phyloP scores from a whole-genome alignment of 1,284 basidiomycete species.

The Trametes polyzona region DNA sequence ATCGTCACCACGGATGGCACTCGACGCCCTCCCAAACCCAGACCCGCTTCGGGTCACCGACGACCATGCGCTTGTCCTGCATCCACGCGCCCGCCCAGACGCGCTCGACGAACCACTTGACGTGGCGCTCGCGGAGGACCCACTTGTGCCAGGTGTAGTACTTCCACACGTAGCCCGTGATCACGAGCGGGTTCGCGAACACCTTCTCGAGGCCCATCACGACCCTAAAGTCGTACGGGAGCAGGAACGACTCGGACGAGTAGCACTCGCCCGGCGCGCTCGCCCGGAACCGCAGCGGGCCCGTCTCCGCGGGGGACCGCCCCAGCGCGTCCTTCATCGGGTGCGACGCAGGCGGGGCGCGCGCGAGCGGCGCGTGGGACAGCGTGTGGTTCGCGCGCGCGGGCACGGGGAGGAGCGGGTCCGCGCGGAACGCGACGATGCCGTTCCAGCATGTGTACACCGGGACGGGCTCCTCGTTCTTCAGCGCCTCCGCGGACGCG shows the following conservation, averaged over 20 bases:
- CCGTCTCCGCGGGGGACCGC: slow-evolving; percentile 38
- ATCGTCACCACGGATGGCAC: slow-evolving; percentile 42
- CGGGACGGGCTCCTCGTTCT: slow-evolving; percentile 46
- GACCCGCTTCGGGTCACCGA: slow-evolving; percentile 39
- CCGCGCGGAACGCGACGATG: slow-evolving; percentile 51
- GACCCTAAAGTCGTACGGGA: slow-evolving; percentile 59
- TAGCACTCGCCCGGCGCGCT: slow-evolving; percentile 48
- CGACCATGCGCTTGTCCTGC: slow-evolving; percentile 41
- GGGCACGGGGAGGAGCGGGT: slow-evolving; percentile 45
- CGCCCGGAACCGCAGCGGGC: slow-evolving; percentile 49
- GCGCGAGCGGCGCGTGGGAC: slow-evolving; percentile 33
- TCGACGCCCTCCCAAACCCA: slow-evolving; percentile 45
- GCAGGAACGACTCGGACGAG: slow-evolving; percentile 56
- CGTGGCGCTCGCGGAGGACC: slow-evolving; percentile 45
- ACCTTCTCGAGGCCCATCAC: slow-evolving; percentile 45
- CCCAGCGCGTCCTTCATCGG: slow-evolving; percentile 34
- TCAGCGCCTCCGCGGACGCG: slow-evolving; percentile 39
- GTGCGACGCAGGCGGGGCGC: slow-evolving; percentile 19
- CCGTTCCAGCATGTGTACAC: slow-evolving; percentile 68
- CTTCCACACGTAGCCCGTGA: slow-evolving; percentile 41
- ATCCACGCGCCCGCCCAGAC: slow-evolving; percentile 45
- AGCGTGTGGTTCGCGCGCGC: slow-evolving; percentile 38
- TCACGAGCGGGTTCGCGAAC: slow-evolving; percentile 50
- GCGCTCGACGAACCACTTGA: slow-evolving; percentile 49
- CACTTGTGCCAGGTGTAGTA: slow-evolving; percentile 52